Conservation (phyloP, 1,284 basidiomycete species). For the Pholiota adiposa region DNA sequence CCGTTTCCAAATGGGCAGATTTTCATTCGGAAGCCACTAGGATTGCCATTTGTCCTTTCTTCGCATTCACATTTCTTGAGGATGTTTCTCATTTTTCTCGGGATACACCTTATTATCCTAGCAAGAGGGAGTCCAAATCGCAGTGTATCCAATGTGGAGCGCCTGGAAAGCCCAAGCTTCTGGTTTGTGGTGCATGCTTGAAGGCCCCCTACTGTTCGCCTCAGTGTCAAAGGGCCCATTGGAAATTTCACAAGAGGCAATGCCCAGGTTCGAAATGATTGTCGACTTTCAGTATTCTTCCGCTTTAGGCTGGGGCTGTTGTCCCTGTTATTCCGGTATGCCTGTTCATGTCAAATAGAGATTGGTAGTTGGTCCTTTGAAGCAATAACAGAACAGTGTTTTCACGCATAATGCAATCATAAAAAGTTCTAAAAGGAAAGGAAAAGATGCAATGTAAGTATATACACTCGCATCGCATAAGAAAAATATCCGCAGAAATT, state of each 20-base stretch:
- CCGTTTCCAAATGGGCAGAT: slow-evolving; percentile 33
- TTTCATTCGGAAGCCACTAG: slow-evolving; percentile 47
- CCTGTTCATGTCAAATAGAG: too few species aligned
- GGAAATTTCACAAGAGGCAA: slow-evolving; percentile 40
- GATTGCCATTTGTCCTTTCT: slow-evolving; percentile 52
- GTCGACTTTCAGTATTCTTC: too few species aligned
- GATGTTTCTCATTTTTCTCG: slow-evolving; percentile 3
- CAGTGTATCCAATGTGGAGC: slow-evolving; percentile 39
- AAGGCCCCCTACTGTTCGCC: slow-evolving; percentile 43
- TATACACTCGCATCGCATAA: too few species aligned
- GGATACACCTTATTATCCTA: slow-evolving; percentile 9
- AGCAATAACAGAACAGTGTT: too few species aligned
- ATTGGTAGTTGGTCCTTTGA: too few species aligned
- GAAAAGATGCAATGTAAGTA: too few species aligned
- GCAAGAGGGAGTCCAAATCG: slow-evolving; percentile 11
- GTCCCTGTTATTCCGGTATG: too few species aligned
- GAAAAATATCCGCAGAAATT: too few species aligned
- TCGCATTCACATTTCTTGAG: slow-evolving; percentile 49
- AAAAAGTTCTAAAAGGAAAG: too few species aligned
- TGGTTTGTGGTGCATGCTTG: slow-evolving; percentile 41
- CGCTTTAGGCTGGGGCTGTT: too few species aligned
- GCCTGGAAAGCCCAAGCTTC: slow-evolving; percentile 32
- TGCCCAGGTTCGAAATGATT: too few species aligned
- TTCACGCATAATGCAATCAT: too few species aligned
- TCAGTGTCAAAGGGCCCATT: slow-evolving; percentile 48